These are phyloP conservation scores for Stylosanthes scabra DNA, from an alignment of 331 rosid genomes.

Conservation along the genomic window DNA sequence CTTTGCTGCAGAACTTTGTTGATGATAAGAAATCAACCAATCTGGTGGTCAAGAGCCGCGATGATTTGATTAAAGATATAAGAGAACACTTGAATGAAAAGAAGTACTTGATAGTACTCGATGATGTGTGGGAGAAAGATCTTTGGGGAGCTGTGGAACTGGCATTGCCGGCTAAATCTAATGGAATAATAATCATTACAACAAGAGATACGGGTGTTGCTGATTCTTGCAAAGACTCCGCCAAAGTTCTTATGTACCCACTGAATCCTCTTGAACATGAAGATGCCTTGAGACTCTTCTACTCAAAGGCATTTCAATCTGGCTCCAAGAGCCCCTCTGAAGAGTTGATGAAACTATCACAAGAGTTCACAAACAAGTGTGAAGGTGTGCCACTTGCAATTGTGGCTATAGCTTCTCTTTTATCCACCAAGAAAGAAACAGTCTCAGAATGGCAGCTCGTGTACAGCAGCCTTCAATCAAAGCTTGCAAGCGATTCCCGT, in stretches of 20 bases:
- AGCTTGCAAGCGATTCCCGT: slow-evolving; percentile 24
- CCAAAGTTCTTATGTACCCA: background rate
- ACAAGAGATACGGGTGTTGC: slow-evolving; percentile 1
- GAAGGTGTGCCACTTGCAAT: slow-evolving; percentile 44
- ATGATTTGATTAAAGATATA: background rate
- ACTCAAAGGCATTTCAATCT: slow-evolving; percentile 21
- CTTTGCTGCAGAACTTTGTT: background rate
- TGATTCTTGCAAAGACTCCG: background rate
- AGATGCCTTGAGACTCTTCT: slow-evolving; percentile 27
- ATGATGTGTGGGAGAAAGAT: slow-evolving; percentile 32
- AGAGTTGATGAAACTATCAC: background rate
- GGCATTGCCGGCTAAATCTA: slow-evolving; percentile 8
- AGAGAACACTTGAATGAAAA: slow-evolving; percentile 25
- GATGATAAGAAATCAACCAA: background rate
- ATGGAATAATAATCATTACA: slow-evolving; percentile 31
- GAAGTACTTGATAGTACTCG: slow-evolving; percentile 31
- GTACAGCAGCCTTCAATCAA: slow-evolving; percentile 16
- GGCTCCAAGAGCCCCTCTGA: slow-evolving; percentile 3
- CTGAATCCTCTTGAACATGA: background rate
- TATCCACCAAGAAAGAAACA: slow-evolving; percentile 34
- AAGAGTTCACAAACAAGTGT: slow-evolving; percentile 30
- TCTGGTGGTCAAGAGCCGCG: background rate
- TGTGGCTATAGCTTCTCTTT: slow-evolving; percentile 28
- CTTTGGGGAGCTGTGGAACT: slow-evolving; percentile 20
- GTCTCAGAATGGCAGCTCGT: too few species aligned